phyloP scores from a whole-genome alignment of 78 protist species.

The Isochrysis galbana region DNA sequence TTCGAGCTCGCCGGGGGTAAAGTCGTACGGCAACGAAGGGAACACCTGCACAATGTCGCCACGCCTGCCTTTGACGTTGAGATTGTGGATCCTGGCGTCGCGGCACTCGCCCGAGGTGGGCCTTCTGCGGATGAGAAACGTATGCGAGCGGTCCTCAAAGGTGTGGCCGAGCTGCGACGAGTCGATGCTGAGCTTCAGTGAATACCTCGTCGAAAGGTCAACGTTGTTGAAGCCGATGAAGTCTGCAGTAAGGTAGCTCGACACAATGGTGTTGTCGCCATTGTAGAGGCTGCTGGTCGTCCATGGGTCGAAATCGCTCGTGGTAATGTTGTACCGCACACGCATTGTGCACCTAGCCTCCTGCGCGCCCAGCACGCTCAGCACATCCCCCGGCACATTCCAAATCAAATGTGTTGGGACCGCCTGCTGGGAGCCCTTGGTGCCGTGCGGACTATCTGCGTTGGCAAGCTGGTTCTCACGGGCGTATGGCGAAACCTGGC shows the following conservation, averaged over 20 bases:
- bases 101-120: conserved; percentile 30
- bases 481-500: conserved; percentile 57
- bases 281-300: not conserved
- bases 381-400: not conserved
- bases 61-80: conserved; percentile 83
- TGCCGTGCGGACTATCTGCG: conserved; percentile 63
- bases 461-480: conserved; percentile 87
- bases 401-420: conserved; percentile 39
- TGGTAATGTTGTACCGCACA: conserved; percentile 84
- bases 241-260: conserved; percentile 51
- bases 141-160: conserved; percentile 91
- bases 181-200: conserved; percentile 72
- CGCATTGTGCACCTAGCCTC: conserved; percentile 70
- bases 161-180: conserved; percentile 84
- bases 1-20: conserved; percentile 61
- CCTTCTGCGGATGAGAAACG: conserved; percentile 58
- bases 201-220: not conserved
- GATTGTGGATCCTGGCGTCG: conserved; percentile 66
- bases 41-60: conserved; percentile 89
- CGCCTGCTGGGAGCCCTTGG: conserved; percentile 32
- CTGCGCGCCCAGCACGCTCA: not conserved
- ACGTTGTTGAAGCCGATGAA: conserved; percentile 6
- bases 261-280: conserved; percentile 50
- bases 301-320: conserved; percentile 51
- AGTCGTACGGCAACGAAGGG: conserved; percentile 86